A percentile compares a stretch with the other conserved stretches of the same genome.
Conservation (phyloP, 2,329 filamentous ascomycete genomes). For the Phyllachora maydis region DNA sequence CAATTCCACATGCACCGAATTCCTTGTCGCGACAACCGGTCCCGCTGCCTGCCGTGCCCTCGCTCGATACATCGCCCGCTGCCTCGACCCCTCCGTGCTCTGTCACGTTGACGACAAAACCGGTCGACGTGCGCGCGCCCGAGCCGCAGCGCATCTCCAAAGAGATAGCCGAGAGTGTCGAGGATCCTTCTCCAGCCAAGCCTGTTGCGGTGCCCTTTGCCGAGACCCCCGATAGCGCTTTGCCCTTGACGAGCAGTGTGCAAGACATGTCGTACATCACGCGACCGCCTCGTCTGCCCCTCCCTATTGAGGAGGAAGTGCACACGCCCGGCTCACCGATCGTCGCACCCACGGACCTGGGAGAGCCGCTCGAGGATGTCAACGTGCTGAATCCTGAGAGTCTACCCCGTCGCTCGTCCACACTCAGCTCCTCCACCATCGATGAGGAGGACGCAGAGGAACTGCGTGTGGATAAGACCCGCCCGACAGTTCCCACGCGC, state of each 20-base stretch:
- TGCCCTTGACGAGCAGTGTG: constrained; percentile 37
- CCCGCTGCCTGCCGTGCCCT: too few relatives aligned
- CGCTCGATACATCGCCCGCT: too few relatives aligned
- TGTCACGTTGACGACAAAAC: constrained; percentile 11
- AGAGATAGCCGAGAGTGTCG: too few relatives aligned
- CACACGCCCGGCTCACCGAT: constrained; percentile 84
- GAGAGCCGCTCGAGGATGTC: constrained; percentile 28
- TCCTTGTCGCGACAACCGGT: too few relatives aligned
- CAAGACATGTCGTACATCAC: constrained; percentile 42
- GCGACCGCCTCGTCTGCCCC: constrained; percentile 70
- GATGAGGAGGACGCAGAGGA: constrained; percentile 69
- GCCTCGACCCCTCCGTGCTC: constrained; percentile 9
- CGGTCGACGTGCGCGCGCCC: constrained; percentile 12
- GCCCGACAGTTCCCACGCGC: constrained; percentile 61
- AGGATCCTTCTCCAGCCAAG: too few relatives aligned
- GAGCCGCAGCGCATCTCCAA: constrained; percentile 7
- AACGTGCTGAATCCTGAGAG: constrained; percentile 22
- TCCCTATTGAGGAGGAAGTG: constrained; percentile 84
- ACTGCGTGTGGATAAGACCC: constrained; percentile 51
- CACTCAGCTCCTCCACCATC: constrained; percentile 37
- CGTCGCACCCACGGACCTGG: constrained; percentile 44
- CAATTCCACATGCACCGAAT: too few relatives aligned
- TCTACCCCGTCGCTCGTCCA: constrained; percentile 33
- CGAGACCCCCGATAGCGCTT: too few relatives aligned
- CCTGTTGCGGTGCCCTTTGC: constrained; percentile 39